phyloP scores from a whole-genome alignment of 495 filamentous ascomycete genomes.

The Cercophora newfieldiana region DNA sequence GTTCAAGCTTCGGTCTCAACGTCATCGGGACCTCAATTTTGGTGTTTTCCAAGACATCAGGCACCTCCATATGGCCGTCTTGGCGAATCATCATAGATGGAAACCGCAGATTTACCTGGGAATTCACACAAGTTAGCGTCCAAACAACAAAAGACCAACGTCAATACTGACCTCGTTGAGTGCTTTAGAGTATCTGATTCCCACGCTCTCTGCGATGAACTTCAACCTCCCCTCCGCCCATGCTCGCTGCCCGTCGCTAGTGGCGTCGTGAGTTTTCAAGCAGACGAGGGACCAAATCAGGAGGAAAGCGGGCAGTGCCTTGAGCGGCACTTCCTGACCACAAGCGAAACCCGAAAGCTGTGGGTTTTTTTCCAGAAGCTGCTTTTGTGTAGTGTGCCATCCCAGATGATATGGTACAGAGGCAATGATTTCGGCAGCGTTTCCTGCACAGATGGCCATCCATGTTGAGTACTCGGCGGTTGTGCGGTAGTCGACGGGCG shows the following conservation, averaged over 20 bases:
- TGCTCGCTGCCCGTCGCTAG: constrained; percentile 46
- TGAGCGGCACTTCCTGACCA: constrained; percentile 38
- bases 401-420: constrained; percentile 55
- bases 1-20: neutral
- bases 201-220: constrained; percentile 43
- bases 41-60: constrained; percentile 17
- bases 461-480: constrained; percentile 52
- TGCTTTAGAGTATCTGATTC: constrained; percentile 47
- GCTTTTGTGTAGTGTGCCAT: constrained; percentile 39
- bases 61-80: constrained; percentile 31
- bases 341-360: constrained; percentile 37
- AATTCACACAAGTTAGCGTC: neutral
- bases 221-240: constrained; percentile 45
- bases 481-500: constrained; percentile 51
- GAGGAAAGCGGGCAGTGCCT: constrained; percentile 50
- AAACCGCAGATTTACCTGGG: constrained; percentile 44
- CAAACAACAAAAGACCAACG: neutral
- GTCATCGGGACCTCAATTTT: neutral
- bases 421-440: constrained; percentile 50
- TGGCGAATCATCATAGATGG: constrained; percentile 51
- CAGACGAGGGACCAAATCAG: constrained; percentile 36
- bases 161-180: constrained; percentile 34
- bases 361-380: constrained; percentile 18
- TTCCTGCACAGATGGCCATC: constrained; percentile 39
- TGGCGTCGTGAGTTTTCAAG: constrained; percentile 42